Percentiles rank a stretch among this genome's conserved stretches.
phyloP scores from a whole-genome alignment of 2,329 filamentous ascomycete genomes.

The Diaporthe sp. region DNA sequence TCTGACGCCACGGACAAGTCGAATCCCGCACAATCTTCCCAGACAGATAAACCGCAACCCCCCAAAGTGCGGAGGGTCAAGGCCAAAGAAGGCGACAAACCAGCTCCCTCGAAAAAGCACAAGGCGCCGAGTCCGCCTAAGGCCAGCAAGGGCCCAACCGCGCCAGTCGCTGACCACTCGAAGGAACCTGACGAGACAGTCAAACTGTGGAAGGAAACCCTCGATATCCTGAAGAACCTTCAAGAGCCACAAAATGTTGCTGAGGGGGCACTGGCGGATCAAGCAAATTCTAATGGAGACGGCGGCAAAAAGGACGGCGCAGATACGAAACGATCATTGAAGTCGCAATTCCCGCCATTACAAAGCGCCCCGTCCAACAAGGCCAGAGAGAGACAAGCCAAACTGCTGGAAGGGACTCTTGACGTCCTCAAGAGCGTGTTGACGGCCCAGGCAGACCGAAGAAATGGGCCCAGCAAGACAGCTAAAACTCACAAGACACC shows the following conservation, averaged over 20 bases:
- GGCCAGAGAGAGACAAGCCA: conserved; percentile 41
- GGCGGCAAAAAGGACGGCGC: conserved; percentile 25
- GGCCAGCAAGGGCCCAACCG: neutral
- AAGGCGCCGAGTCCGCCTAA: neutral
- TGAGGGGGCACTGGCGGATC: neutral
- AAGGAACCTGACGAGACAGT: neutral
- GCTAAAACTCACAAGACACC: neutral
- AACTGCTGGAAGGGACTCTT: conserved; percentile 50
- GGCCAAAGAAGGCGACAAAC: conserved; percentile 1
- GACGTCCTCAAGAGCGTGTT: conserved; percentile 51
- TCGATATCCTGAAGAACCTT: conserved; percentile 40
- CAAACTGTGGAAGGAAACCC: conserved; percentile 42
- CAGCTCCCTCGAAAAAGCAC: neutral
- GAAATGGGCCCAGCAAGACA: conserved; percentile 24
- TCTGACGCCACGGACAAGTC: neutral
- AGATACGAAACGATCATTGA: conserved; percentile 29
- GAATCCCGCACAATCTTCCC: neutral
- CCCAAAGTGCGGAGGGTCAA: neutral
- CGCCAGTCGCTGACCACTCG: neutral
- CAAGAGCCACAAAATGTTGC: conserved; percentile 32
- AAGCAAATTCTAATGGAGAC: neutral
- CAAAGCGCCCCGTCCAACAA: conserved; percentile 4
- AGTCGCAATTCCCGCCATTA: conserved; percentile 27
- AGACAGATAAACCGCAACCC: neutral
- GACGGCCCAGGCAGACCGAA: conserved; percentile 39